These are phyloP conservation scores for Drechmeria coniospora DNA, from an alignment of 2,329 filamentous ascomycete genomes.

Conservation along the genomic window DNA sequence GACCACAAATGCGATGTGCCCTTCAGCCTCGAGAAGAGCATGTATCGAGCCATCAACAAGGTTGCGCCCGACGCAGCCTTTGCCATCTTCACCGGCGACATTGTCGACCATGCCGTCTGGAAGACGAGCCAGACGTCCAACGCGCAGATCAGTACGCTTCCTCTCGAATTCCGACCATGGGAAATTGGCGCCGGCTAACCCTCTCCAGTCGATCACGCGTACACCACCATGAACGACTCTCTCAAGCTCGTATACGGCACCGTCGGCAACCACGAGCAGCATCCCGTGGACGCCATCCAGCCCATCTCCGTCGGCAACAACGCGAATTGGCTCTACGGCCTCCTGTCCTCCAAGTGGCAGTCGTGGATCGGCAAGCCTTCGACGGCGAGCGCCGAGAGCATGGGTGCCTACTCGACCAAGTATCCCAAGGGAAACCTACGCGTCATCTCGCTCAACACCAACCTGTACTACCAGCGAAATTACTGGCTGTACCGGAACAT, in stretches of 20 bases:
- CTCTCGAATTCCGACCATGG: not conserved
- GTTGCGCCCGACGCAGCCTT: slow-evolving; percentile 33
- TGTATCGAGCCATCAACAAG: slow-evolving; percentile 34
- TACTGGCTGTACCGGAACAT: slow-evolving; percentile 34
- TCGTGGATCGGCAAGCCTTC: slow-evolving; percentile 26
- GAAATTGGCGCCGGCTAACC: not conserved
- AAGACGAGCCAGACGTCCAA: slow-evolving; percentile 22
- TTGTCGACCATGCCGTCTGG: slow-evolving; percentile 38
- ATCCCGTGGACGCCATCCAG: slow-evolving; percentile 34
- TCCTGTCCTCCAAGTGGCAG: slow-evolving; percentile 29
- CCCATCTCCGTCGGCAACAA: slow-evolving; percentile 20
- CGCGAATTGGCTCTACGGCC: slow-evolving; percentile 36
- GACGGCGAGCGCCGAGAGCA: slow-evolving; percentile 16
- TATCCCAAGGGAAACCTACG: slow-evolving; percentile 29
- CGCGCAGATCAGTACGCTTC: slow-evolving; percentile 12
- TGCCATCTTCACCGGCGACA: slow-evolving; percentile 44
- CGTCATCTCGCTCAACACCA: slow-evolving; percentile 44
- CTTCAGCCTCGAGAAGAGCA: slow-evolving; percentile 33
- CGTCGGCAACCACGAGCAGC: slow-evolving; percentile 40
- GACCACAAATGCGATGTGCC: slow-evolving; percentile 39
- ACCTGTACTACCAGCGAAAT: slow-evolving; percentile 41
- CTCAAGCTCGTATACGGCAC: slow-evolving; percentile 33
- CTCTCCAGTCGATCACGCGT: slow-evolving; percentile 25
- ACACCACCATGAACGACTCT: slow-evolving; percentile 25
- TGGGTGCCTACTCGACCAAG: slow-evolving; percentile 33